Evolutionary conservation across 73 alveolate species (phyloP), one percentile per base, ranked within the genome.

Genomic region (Paramecium sexaurelia): DNA sequence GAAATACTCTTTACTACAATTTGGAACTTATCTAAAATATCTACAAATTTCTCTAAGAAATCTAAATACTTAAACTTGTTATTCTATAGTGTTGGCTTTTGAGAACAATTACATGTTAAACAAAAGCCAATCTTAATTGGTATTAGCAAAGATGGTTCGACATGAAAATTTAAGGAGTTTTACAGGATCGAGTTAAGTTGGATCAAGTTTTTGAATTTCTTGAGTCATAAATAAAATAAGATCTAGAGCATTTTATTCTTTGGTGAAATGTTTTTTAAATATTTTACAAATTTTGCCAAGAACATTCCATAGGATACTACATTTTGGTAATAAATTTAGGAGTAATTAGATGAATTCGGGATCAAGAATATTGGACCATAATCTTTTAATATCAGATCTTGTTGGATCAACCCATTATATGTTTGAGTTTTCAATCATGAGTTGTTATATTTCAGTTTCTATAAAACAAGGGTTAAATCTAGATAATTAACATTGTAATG

Each of bases 281-380:
- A 69, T 69, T 20, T 69, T 69, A 35, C 85, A 69, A 32, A 69
- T 32, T 32, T 69, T 69, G 7, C 56, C 33, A 27, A 69, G 85
- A 27, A 69, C 56, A 32, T 11, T 10, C 55, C 56, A 35, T 13
- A 35, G 7, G 7, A 8, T 2, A 20, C 6, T 41, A 35, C n/a
- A 32, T 13, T 24, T 2, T 3, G 85, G 55, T 32, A 69, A 11
- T 69, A 27, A 15, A 4, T 22, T 13, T 2, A 69, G 11, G 7
- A 69, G 24, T 27, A 32, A 69, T 24, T 9, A 24, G 6, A 69
- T 22, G 32, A 69, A 69, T 32, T 69, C 26, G 9, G 33, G 11
- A 32, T 69, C 55, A 9, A 11, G 24, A 13, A 69, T 35, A 7
- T 22, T 69, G 33, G 26, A 4, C 85, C 85, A 69, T 27, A 69